Conservation (phyloP, 345 rosid species). For the Eucalyptus globulus region DNA sequence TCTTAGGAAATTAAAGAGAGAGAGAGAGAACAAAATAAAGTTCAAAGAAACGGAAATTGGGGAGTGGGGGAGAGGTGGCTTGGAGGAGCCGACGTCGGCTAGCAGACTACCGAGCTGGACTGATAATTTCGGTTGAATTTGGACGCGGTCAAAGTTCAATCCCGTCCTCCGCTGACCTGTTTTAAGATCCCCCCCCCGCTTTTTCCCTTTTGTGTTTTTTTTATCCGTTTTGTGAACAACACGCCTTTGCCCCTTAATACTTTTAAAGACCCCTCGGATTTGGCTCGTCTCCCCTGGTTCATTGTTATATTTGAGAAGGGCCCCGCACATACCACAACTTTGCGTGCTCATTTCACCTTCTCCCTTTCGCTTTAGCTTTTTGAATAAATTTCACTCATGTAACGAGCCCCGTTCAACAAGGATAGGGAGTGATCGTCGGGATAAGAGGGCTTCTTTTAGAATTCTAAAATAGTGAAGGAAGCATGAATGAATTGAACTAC, state of each 20-base stretch:
- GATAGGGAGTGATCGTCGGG: fast-evolving
- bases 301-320: not conserved
- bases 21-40: not conserved
- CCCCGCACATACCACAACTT: not conserved
- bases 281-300: not conserved
- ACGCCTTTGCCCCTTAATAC: not conserved
- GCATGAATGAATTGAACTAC: too few species aligned
- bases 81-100: not conserved
- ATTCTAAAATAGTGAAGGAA: fast-evolving
- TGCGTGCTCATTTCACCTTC: not conserved
- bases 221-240: not conserved
- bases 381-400: not conserved
- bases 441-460: fast-evolving
- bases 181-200: too few species aligned
- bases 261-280: not conserved
- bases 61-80: not conserved
- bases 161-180: not conserved
- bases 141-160: not conserved
- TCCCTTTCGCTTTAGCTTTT: not conserved
- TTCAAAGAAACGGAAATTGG: not conserved
- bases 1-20: too few species aligned
- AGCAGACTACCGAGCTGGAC: not conserved
- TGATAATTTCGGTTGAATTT: not conserved
- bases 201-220: too few species aligned
- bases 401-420: not conserved